Percentiles rank a stretch among this genome's conserved stretches.
phyloP scores from a whole-genome alignment of 768 basidiomycete genomes.

The Suillus weaverae region DNA sequence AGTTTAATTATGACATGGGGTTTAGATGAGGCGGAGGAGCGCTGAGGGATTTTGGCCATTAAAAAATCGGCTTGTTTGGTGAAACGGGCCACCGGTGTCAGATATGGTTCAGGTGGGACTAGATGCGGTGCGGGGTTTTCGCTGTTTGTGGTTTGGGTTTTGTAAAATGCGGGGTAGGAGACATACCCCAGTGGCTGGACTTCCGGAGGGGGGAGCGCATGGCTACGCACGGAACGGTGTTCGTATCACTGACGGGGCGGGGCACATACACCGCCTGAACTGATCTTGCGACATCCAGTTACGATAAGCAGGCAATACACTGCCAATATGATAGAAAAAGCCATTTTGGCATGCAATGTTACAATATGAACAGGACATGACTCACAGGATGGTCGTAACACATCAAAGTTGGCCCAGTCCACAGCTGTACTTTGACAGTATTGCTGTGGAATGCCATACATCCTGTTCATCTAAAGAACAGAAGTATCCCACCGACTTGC shows the following conservation, averaged over 20 bases:
- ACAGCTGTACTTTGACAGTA: neutral
- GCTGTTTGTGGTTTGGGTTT: neutral
- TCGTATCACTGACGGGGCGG: neutral
- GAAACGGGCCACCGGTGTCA: neutral
- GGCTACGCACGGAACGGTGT: neutral
- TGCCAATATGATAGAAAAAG: neutral
- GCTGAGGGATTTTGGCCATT: neutral
- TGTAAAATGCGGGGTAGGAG: neutral
- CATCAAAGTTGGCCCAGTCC: neutral
- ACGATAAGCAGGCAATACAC: neutral
- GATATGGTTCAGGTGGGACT: neutral
- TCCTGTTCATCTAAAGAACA: neutral
- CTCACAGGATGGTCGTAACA: neutral
- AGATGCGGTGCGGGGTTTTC: neutral
- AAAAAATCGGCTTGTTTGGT: neutral
- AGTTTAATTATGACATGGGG: neutral
- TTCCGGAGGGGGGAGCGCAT: neutral
- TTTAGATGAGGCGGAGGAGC: neutral
- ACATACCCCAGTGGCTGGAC: neutral
- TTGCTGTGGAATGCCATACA: neutral
- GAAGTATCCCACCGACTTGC: neutral
- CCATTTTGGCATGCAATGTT: neutral
- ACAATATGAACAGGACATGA: neutral
- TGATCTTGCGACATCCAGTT: neutral
- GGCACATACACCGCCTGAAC: neutral